A percentile compares a stretch with the other conserved stretches of the same genome.
Evolutionary conservation across 169 alveolate species (phyloP).

Genomic region (Hepatocystis sp.): DNA sequence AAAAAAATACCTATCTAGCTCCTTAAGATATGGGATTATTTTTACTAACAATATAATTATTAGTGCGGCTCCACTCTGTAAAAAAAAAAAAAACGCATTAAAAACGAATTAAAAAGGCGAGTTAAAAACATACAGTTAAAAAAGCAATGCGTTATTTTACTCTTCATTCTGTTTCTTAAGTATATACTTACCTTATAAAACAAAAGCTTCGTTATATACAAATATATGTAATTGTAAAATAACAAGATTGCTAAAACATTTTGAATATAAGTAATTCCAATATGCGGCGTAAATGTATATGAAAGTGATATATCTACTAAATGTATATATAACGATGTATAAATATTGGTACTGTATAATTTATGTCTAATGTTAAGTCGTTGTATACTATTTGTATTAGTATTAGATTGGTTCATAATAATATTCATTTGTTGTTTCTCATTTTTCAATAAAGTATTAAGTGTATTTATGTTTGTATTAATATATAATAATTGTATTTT

Average conservation of each 20-base stretch:
- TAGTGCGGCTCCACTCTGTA: constrained; percentile 66
- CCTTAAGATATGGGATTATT: constrained; percentile 62
- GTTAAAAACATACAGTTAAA: background rate
- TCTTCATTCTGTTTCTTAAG: too few species aligned
- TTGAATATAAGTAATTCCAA: constrained; percentile 48
- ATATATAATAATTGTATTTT: constrained; percentile 57
- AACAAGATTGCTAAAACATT: constrained; percentile 32
- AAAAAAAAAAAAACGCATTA: background rate
- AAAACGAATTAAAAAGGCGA: background rate
- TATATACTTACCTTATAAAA: constrained; percentile 31
- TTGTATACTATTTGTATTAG: background rate
- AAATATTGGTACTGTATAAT: constrained; percentile 32
- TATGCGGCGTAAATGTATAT: constrained; percentile 42
- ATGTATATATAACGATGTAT: constrained; percentile 51
- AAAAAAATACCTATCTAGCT: constrained; percentile 35
- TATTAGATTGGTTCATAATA: constrained; percentile 7
- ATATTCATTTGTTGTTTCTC: constrained; percentile 43
- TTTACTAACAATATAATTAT: constrained; percentile 51
- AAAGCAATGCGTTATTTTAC: background rate
- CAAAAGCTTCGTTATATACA: constrained; percentile 51
- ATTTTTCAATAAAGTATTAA: constrained; percentile 38
- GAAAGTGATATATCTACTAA: constrained; percentile 45
- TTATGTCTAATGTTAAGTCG: constrained; percentile 21
- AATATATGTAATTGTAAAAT: constrained; percentile 34
- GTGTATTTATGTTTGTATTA: constrained; percentile 50